Base-by-base conservation (phyloP, 495 filamentous ascomycete genomes). In the Terfezia boudieri region DNA sequence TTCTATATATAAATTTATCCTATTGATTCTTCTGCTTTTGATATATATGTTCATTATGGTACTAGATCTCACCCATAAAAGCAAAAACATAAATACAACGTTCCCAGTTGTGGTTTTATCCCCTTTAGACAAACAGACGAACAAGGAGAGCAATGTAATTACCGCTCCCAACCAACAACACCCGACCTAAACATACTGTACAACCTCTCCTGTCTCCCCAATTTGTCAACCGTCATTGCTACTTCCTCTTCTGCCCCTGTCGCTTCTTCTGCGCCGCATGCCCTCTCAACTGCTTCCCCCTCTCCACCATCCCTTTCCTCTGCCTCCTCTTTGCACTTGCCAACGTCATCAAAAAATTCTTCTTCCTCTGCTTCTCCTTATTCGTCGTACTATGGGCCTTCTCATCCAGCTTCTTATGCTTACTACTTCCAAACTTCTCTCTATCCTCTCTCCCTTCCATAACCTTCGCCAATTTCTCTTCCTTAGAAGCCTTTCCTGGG, bases 261-360 rank as follows among this genome's bases (percentile, higher is more conserved):
- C 90, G 94, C 61, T 75, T 74, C 62, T 86, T 75, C 46, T 92
- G 84, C 46, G 84, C 71, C 14, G 41, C 41, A 68, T 95, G 88
- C 51, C 77, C 82, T 68, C 76, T 85, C 59, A 98, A 61, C 52
- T 84, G 74, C 66, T 79, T 82, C 59, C 77, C 75, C 49, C 80
- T 86, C 62, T 94, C 81, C 43, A 81, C 74, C 64, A 98, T 71
- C 78, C 84, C 93, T 61, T 85, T 74, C 80, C 94, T 95, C 64
- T 84, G 80, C 73, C 95, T 96, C 50, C 72, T 76, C 70, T 84
- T 84, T 3, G 90, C 89, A 73, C 96, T 96, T 50, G 87, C 84
- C 38, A 96, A 67, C 35, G 88, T 94, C 92, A 99, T 99, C 62
- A 96, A 65, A 68, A 96, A 92, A 67, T 96, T 96, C 79, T 99